A percentile compares a stretch with the other conserved stretches of the same genome.
These are phyloP conservation scores for Aleurites moluccanus DNA, from an alignment of 441 rosid genomes.

Conservation along the genomic window DNA sequence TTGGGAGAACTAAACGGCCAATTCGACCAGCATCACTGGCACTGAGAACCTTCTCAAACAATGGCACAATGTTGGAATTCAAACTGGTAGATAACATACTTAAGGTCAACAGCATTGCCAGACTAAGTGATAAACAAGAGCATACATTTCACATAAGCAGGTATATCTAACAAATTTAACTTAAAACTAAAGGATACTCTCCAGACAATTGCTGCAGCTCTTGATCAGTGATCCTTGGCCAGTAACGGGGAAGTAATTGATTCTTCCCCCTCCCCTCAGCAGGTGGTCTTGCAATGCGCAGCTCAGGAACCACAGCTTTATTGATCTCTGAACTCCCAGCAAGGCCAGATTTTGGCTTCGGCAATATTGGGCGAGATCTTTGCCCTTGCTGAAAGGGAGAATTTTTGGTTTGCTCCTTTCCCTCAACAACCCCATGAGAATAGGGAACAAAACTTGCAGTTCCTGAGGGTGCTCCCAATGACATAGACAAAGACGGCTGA, in stretches of 20 bases:
- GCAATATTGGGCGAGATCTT: constrained; percentile 57
- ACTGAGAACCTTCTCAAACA: constrained; percentile 95
- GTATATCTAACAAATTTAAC: constrained; percentile 2
- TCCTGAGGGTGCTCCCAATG: constrained; percentile 48
- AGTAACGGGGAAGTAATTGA: constrained; percentile 89
- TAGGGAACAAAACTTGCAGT: constrained; percentile 41
- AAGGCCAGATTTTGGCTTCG: constrained; percentile 51
- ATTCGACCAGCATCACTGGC: constrained; percentile 99
- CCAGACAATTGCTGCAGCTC: constrained; percentile 88
- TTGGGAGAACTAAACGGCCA: constrained; percentile 95
- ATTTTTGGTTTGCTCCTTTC: constrained; percentile 43
- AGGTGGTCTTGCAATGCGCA: constrained; percentile 78
- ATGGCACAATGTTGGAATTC: constrained; percentile 76
- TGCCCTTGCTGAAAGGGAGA: constrained; percentile 50
- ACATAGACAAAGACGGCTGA: constrained; percentile 62
- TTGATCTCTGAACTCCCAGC: constrained; percentile 40
- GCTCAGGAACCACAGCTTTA: constrained; percentile 41
- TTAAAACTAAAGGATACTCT: constrained; percentile 69
- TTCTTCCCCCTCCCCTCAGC: constrained; percentile 87
- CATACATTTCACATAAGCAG: constrained; percentile 7
- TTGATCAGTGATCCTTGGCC: constrained; percentile 94
- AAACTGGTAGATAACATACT: constrained; percentile 46
- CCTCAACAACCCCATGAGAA: constrained; percentile 45
- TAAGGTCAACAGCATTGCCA: constrained; percentile 35
- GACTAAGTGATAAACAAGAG: neutral